Conservation (phyloP, 2,329 filamentous ascomycete genomes). For the Hypoxylon sp. region DNA sequence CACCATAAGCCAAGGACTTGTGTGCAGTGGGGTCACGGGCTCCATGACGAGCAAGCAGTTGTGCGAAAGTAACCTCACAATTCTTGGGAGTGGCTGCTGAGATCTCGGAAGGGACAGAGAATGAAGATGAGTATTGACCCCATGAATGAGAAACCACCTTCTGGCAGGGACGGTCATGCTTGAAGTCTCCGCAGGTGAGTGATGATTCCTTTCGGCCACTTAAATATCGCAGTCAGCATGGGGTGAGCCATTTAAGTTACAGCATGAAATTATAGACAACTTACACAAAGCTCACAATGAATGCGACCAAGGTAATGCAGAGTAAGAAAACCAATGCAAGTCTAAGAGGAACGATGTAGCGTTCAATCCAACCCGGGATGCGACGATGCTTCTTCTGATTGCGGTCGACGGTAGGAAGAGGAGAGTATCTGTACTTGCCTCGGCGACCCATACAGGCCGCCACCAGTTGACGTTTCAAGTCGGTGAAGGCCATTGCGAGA, state of each 20-base stretch:
- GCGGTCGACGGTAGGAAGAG: too few relatives aligned
- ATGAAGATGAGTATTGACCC: slow-evolving; percentile 91
- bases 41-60: slow-evolving; percentile 84
- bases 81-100: slow-evolving; percentile 65
- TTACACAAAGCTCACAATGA: slow-evolving; percentile 39
- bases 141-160: slow-evolving; percentile 71
- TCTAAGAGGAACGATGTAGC: slow-evolving; percentile 32
- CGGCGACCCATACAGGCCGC: slow-evolving; percentile 28
- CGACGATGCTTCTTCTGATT: too few relatives aligned
- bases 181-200: slow-evolving; percentile 59
- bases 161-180: slow-evolving; percentile 70
- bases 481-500: slow-evolving; percentile 39
- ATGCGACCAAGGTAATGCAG: slow-evolving; percentile 34
- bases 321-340: slow-evolving; percentile 34
- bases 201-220: too few relatives aligned
- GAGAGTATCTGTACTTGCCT: slow-evolving; percentile 37
- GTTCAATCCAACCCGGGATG: slow-evolving; percentile 31
- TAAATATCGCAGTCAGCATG: slow-evolving; percentile 26
- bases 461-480: slow-evolving; percentile 33
- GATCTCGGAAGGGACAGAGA: slow-evolving; percentile 74
- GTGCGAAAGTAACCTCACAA: slow-evolving; percentile 82
- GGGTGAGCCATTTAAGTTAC: slow-evolving; percentile 25
- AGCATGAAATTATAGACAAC: slow-evolving; percentile 16
- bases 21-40: slow-evolving; percentile 78
- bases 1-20: slow-evolving; percentile 71